phyloP scores from a whole-genome alignment of 2,329 filamentous ascomycete species.

The Seiridium unicorne region DNA sequence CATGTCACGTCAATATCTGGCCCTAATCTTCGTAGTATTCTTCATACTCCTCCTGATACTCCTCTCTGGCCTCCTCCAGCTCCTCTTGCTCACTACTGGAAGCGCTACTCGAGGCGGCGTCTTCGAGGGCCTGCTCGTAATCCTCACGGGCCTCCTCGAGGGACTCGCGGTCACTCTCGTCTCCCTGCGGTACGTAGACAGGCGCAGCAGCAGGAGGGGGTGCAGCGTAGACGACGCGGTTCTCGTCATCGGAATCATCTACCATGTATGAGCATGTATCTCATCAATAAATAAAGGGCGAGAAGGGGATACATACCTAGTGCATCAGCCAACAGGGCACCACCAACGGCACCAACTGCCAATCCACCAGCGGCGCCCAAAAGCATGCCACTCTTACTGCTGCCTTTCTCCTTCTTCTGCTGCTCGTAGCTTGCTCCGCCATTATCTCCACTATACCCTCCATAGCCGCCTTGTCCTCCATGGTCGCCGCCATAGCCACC shows the following conservation, averaged over 20 bases:
- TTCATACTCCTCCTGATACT: conserved; percentile 48
- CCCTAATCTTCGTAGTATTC: conserved; percentile 29
- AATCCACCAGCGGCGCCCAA: conserved; percentile 57
- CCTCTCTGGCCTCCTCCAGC: conserved; percentile 46
- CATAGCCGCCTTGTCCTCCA: conserved; percentile 9
- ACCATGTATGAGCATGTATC: not conserved
- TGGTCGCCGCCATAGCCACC: conserved; percentile 8
- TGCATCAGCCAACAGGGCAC: conserved; percentile 55
- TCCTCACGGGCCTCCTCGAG: conserved; percentile 36
- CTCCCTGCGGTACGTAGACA: conserved; percentile 8
- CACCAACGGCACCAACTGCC: conserved; percentile 54
- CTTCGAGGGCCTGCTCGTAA: conserved; percentile 45
- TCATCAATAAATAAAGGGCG: not conserved
- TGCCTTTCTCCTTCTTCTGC: conserved; percentile 37
- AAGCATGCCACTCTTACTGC: conserved; percentile 50
- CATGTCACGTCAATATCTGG: not conserved
- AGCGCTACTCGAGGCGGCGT: conserved; percentile 20
- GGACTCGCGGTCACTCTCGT: conserved; percentile 24
- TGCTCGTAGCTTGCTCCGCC: conserved; percentile 17
- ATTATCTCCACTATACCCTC: conserved; percentile 7
- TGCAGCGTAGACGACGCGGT: conserved; percentile 9
- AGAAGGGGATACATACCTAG: conserved; percentile 39
- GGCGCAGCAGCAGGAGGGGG: conserved; percentile 8
- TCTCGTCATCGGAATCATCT: conserved; percentile 29
- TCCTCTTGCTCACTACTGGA: conserved; percentile 41